These are phyloP conservation scores for Stenocarpella maydis DNA, from an alignment of 2,329 filamentous ascomycete species.

Conservation along the genomic window DNA sequence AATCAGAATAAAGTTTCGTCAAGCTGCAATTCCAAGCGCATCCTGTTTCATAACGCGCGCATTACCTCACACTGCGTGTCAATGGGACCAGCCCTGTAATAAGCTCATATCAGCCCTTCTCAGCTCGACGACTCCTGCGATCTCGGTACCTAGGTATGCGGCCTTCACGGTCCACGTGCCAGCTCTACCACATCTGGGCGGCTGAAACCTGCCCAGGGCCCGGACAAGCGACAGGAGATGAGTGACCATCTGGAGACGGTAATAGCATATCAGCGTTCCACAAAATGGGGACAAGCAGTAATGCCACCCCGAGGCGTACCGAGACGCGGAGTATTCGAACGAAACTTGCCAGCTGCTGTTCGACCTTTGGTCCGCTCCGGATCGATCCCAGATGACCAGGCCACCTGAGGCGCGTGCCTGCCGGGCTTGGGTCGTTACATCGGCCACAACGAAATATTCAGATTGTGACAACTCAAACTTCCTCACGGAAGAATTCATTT, in stretches of 20 bases:
- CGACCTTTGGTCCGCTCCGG: neutral
- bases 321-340: slow-evolving; percentile 2
- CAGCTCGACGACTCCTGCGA: slow-evolving; percentile 28
- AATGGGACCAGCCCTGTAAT: slow-evolving; percentile 24
- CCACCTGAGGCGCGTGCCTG: slow-evolving; percentile 27
- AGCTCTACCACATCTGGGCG: slow-evolving; percentile 18
- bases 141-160: slow-evolving; percentile 25
- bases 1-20: slow-evolving; percentile 23
- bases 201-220: slow-evolving; percentile 14
- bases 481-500: neutral
- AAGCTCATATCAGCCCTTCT: slow-evolving; percentile 20
- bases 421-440: slow-evolving; percentile 23
- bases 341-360: slow-evolving; percentile 8
- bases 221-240: slow-evolving; percentile 22
- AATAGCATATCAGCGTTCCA: slow-evolving; percentile 21
- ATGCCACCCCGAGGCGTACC: slow-evolving; percentile 12
- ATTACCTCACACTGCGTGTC: slow-evolving; percentile 28
- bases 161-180: slow-evolving; percentile 18
- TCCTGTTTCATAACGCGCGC: slow-evolving; percentile 33
- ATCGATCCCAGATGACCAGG: slow-evolving; percentile 3
- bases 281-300: slow-evolving; percentile 25
- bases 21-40: slow-evolving; percentile 28
- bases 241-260: slow-evolving; percentile 6
- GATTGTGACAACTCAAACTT: neutral
- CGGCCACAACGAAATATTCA: slow-evolving; percentile 5